These are phyloP conservation scores for Neonectria sp. DNA, from an alignment of 2,329 filamentous ascomycete species.

Conservation along the genomic window DNA sequence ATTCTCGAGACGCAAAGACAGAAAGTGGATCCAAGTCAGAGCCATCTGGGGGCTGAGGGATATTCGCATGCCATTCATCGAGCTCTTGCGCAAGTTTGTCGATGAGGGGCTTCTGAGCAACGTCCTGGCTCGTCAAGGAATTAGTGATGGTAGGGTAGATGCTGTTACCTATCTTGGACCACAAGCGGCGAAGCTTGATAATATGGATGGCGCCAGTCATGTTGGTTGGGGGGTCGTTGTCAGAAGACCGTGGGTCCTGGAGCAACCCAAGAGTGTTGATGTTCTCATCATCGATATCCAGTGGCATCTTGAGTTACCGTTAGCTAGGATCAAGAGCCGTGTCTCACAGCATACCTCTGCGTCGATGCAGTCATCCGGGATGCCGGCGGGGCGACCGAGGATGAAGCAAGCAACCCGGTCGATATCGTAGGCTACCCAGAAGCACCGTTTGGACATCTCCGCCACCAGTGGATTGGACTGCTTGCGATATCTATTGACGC, in stretches of 20 bases:
- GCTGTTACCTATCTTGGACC: conserved; percentile 48
- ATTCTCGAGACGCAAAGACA: conserved; percentile 54
- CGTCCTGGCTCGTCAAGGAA: conserved; percentile 18
- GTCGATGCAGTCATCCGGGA: conserved; percentile 36
- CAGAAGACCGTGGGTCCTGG: conserved; percentile 25
- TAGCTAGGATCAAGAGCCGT: not conserved
- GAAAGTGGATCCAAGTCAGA: conserved; percentile 39
- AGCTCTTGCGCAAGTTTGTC: conserved; percentile 44
- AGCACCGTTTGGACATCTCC: conserved; percentile 38
- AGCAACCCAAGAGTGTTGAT: conserved; percentile 31
- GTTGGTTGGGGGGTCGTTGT: conserved; percentile 40
- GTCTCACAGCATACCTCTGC: conserved; percentile 23
- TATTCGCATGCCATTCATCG: conserved; percentile 45
- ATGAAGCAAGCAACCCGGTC: conserved; percentile 36
- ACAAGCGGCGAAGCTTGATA: conserved; percentile 49
- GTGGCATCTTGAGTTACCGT: conserved; percentile 6
- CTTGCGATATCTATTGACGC: conserved; percentile 34
- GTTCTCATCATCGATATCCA: conserved; percentile 37
- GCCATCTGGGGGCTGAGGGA: conserved; percentile 35
- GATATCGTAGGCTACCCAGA: conserved; percentile 39
- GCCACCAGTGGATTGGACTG: conserved; percentile 36
- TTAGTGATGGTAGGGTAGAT: conserved; percentile 42
- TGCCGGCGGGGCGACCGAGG: conserved; percentile 34
- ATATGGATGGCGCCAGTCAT: conserved; percentile 51
- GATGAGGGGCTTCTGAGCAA: conserved; percentile 35